Evolutionary conservation across 2,329 filamentous ascomycete genomes (phyloP), one percentile per base, ranked within the genome.

Genomic region (Aspergillus floridensis): DNA sequence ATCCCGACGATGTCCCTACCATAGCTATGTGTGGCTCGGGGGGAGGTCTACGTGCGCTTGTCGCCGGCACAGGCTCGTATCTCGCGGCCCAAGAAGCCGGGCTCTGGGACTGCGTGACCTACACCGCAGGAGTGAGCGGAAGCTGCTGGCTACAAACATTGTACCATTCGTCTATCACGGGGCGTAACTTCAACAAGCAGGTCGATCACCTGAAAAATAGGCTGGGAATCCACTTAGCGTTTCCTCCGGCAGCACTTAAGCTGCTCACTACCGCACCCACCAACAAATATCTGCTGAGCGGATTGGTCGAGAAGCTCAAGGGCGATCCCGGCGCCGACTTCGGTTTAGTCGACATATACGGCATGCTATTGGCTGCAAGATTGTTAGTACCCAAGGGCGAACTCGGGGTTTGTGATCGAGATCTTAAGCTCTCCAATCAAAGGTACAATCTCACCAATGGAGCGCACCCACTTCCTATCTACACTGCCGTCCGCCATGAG

Each of bases 11-110:
- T 77, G 88, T 98, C 6, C 95, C 95, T 0, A 87, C 88, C 2
- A 97, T 99, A 72, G 93, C 93, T 44, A 88, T 98, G 80, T 96
- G 93, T 68, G 93, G 93, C 8, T 98, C 93, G 2, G 95, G 95
- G 10, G 95, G 95, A 58, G 95, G 95, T 0, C 77, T 99, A 50
- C 84, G 95, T 53, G 95, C 95, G 1, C 83, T 99, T 41, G 91
- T 98, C 19, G 93, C 95, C 2, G 93, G 93, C 3, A 88, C 92
- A 0, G 93, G 93, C 0, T 97, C 93, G 0, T 88, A 96, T 62
- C 81, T 95, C 10, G 93, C 92, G 3, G 84, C 92, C 0, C 86
- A 92, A 60, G 90, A 97, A 72, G 89, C 90, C 59, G 95, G 95
- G 0, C 80, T 99, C 0, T 96, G 96, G 72, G 93, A 97, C 75